phyloP scores from a whole-genome alignment of 371 early-diverging fungal genomes.

The Smittium culicis region DNA sequence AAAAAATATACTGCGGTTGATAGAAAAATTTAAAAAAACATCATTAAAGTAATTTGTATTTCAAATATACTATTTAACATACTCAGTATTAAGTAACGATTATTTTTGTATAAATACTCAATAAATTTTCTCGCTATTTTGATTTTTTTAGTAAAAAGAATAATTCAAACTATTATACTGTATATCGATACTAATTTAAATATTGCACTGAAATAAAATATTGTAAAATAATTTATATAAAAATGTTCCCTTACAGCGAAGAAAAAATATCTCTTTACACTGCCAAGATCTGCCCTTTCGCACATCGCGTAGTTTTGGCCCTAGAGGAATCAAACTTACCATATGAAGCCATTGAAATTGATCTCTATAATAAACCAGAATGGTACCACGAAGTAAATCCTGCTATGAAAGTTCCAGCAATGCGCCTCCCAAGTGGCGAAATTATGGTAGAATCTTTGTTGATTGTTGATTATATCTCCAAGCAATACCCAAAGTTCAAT shows the following conservation, averaged over 20 bases:
- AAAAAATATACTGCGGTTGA: no score
- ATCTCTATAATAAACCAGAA: slow-evolving; percentile 44
- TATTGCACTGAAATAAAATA: no score
- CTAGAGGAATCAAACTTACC: slow-evolving; percentile 36
- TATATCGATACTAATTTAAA: no score
- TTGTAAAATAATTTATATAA: no score
- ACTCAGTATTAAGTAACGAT: no score
- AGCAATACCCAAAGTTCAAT: slow-evolving; percentile 44
- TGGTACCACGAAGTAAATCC: slow-evolving; percentile 54
- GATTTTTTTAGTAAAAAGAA: no score
- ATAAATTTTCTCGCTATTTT: no score
- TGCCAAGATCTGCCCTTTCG: slow-evolving; percentile 39
- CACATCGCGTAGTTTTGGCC: slow-evolving; percentile 45
- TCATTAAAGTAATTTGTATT: no score
- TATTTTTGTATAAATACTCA: no score
- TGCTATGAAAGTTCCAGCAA: slow-evolving; percentile 50
- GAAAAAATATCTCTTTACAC: slow-evolving; percentile 33
- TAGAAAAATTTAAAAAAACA: no score
- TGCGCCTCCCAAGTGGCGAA: slow-evolving; percentile 45
- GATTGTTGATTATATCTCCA: slow-evolving; percentile 77
- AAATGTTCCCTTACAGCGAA: slow-evolving; percentile 8
- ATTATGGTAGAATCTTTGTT: slow-evolving; percentile 57
- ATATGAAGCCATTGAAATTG: slow-evolving; percentile 39
- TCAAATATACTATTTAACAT: no score
- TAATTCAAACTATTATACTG: no score